A percentile compares a stretch with the other conserved stretches of the same genome.
These are phyloP conservation scores for Pseudogymnoascus sp. DNA, from an alignment of 2,329 filamentous ascomycete genomes.

Conservation along the genomic window DNA sequence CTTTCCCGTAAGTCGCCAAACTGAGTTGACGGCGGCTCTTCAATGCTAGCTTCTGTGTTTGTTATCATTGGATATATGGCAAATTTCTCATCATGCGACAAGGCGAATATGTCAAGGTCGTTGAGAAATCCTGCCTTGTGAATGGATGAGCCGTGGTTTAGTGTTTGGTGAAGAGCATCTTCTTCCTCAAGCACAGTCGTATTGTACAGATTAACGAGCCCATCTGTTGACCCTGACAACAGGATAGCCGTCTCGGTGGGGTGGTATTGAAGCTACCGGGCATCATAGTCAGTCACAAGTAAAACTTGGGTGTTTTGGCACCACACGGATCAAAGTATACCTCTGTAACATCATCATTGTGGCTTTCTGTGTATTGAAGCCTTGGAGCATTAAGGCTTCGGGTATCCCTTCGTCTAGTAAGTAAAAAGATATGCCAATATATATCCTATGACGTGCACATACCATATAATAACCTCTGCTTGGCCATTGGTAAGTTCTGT, in stretches of 20 bases:
- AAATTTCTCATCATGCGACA: conserved; percentile 72
- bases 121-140: conserved; percentile 67
- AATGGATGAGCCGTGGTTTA: conserved; percentile 69
- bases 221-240: conserved; percentile 71
- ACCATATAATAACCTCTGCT: conserved; percentile 56
- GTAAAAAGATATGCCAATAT: conserved; percentile 49
- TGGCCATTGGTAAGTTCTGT: conserved; percentile 62
- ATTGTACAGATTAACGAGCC: conserved; percentile 70
- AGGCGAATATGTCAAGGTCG: conserved; percentile 56
- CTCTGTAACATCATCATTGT: conserved; percentile 61
- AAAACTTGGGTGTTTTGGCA: conserved; percentile 19
- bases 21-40: conserved; percentile 39
- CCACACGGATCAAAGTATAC: conserved; percentile 24
- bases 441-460: conserved; percentile 46
- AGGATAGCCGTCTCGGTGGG: conserved; percentile 52
- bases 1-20: conserved; percentile 62
- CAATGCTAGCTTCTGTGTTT: conserved; percentile 48
- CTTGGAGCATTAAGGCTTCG: conserved; percentile 40
- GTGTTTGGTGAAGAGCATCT: conserved; percentile 67
- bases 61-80: conserved; percentile 65
- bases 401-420: conserved; percentile 43
- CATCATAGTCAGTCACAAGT: conserved; percentile 11
- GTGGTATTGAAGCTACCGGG: conserved; percentile 48
- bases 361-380: conserved; percentile 53
- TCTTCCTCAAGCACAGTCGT: conserved; percentile 64